Evolutionary conservation across 2,329 filamentous ascomycete genomes (phyloP).

Genomic region (Talaromyces sp.): DNA sequence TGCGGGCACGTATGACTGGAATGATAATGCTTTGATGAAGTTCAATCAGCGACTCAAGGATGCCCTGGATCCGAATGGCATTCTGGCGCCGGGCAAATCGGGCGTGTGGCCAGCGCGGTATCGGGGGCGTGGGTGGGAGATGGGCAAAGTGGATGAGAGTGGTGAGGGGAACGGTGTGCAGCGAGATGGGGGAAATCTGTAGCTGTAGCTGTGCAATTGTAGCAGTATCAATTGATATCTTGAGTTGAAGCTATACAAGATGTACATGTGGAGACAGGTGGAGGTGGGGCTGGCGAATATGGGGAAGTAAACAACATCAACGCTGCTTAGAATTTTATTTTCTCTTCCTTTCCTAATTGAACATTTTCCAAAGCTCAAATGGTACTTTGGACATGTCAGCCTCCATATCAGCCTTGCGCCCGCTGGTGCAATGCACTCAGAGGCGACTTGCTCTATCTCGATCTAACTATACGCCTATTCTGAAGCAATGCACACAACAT

Average conservation of each 20-base stretch:
- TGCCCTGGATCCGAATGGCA: slow-evolving; percentile 44
- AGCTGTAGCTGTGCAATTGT: neutral
- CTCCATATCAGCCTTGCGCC: neutral
- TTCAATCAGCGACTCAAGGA: slow-evolving; percentile 45
- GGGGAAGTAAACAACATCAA: neutral
- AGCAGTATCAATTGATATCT: neutral
- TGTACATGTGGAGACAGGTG: neutral
- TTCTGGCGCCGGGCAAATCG: slow-evolving; percentile 43
- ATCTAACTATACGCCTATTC: neutral
- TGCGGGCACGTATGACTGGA: slow-evolving; percentile 40
- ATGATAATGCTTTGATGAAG: slow-evolving; percentile 36
- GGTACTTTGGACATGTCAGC: neutral
- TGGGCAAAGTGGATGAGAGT: neutral
- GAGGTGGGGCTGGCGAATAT: neutral
- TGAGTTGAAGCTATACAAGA: neutral
- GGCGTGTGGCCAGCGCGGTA: slow-evolving; percentile 35
- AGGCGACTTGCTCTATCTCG: neutral
- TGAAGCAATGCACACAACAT: neutral
- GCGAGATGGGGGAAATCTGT: neutral
- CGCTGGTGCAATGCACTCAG: neutral
- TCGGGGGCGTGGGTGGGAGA: slow-evolving; percentile 12
- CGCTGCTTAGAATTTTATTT: no score
- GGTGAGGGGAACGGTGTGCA: slow-evolving; percentile 7
- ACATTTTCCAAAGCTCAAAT: neutral
- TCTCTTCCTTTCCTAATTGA: no score